Evolutionary conservation across 768 basidiomycete genomes (phyloP).

Genomic region (Cystofilobasidium bisporidii): DNA sequence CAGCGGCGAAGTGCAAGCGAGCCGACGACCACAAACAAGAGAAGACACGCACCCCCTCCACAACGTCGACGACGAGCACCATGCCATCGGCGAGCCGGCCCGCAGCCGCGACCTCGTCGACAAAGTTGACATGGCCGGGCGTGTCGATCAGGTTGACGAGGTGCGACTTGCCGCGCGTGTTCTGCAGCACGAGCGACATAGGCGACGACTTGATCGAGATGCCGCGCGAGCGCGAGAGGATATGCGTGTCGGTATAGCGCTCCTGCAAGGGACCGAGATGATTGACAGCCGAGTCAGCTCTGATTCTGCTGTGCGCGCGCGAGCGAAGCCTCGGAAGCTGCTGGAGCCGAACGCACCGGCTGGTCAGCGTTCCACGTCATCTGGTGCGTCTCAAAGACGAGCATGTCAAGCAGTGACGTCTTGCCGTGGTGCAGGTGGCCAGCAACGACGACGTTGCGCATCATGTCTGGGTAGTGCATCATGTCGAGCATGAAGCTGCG

Average conservation of each 20-base stretch:
- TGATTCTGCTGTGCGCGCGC: no score
- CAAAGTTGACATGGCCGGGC: slow-evolving; percentile 95
- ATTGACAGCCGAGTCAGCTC: no score
- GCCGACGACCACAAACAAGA: no score
- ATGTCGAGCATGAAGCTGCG: slow-evolving; percentile 80
- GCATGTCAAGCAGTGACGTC: slow-evolving; percentile 92
- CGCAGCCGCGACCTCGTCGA: slow-evolving; percentile 89
- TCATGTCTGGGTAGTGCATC: slow-evolving; percentile 83
- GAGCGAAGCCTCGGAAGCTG: no score
- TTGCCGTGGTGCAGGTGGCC: slow-evolving; percentile 98
- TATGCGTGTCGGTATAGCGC: slow-evolving; percentile 92
- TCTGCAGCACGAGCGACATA: slow-evolving; percentile 81
- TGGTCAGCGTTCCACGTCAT: slow-evolving; percentile 85
- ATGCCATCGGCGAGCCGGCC: slow-evolving; percentile 84
- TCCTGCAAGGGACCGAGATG: slow-evolving; percentile 48
- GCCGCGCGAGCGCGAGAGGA: slow-evolving; percentile 73
- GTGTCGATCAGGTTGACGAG: slow-evolving; percentile 91
- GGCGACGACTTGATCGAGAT: slow-evolving; percentile 96
- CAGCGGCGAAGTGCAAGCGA: background rate
- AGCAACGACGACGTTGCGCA: slow-evolving; percentile 90
- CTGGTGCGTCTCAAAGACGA: slow-evolving; percentile 93
- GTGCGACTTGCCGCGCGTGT: slow-evolving; percentile 82
- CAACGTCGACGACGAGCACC: slow-evolving; percentile 89
- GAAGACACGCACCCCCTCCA: slow-evolving; percentile 79
- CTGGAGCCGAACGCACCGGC: slow-evolving; percentile 49